A percentile compares a stretch with the other conserved stretches of the same genome.
phyloP scores from a whole-genome alignment of 2,329 filamentous ascomycete genomes.

The Ophiostoma ulmi region DNA sequence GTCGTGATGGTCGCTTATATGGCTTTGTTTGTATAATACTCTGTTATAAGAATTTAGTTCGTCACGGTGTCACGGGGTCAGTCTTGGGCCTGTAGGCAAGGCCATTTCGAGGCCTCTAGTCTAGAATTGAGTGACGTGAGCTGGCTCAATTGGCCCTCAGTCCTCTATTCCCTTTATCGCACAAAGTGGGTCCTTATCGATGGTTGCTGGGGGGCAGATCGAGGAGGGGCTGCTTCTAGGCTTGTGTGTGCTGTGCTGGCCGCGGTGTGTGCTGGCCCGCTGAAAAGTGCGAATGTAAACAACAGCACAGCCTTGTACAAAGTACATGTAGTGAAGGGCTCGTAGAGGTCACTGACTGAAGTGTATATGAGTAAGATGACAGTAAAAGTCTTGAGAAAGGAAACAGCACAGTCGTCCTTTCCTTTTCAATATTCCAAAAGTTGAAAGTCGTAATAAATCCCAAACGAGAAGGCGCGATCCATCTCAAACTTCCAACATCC shows the following conservation, averaged over 20 bases:
- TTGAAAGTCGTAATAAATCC: neutral
- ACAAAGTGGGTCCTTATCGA: slow-evolving; percentile 5
- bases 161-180: neutral
- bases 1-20: slow-evolving; percentile 2
- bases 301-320: neutral
- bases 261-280: neutral
- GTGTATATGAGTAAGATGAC: neutral
- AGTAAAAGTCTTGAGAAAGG: neutral
- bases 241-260: slow-evolving; percentile 5
- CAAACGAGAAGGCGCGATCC: neutral
- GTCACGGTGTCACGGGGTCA: slow-evolving; percentile 8
- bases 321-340: neutral
- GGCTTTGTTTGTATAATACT: neutral
- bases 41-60: neutral
- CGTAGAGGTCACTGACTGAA: neutral
- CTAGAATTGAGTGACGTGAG: neutral
- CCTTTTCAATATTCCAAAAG: neutral
- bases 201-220: slow-evolving; percentile 23
- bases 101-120: neutral
- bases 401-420: slow-evolving; percentile 13
- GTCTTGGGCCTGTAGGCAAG: neutral
- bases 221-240: slow-evolving; percentile 18
- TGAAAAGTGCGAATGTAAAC: slow-evolving; percentile 22
- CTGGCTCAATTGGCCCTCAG: neutral
- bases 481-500: neutral